phyloP scores from a whole-genome alignment of 225 moss, liverwort and hornwort species.

The Pleurozium schreberi region DNA sequence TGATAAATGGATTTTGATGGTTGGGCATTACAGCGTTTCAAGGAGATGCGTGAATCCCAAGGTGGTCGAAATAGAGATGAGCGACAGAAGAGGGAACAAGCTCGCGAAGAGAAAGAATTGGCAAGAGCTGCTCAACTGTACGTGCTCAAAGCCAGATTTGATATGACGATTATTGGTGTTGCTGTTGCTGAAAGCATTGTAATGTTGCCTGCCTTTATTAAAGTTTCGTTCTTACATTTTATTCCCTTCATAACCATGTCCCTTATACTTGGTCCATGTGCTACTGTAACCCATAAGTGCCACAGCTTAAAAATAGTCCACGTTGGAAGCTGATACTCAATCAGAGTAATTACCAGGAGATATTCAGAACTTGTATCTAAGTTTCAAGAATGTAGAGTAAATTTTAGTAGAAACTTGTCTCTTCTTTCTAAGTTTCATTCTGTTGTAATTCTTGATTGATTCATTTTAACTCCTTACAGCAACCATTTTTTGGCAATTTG shows the following conservation, averaged over 20 bases:
- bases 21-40: conserved; percentile 60
- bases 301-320: background rate
- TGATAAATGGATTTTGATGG: background rate
- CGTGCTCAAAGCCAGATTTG: background rate
- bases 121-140: conserved; percentile 80
- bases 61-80: conserved; percentile 77
- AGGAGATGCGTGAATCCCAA: conserved; percentile 93
- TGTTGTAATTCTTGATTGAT: background rate
- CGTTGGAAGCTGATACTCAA: background rate
- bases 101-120: conserved; percentile 86
- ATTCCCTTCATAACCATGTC: background rate
- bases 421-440: background rate
- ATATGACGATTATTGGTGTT: background rate
- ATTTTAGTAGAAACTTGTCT: too few species aligned
- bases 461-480: background rate
- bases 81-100: conserved; percentile 89
- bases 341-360: background rate
- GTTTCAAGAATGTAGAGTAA: background rate
- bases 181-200: background rate
- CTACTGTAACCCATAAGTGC: background rate
- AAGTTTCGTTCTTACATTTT: background rate
- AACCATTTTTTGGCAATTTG: background rate
- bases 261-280: background rate
- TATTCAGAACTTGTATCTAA: background rate
- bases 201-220: background rate